Percentiles rank a stretch among this genome's conserved stretches.
phyloP scores from a whole-genome alignment of 345 rosid species.

The Mangifera indica region DNA sequence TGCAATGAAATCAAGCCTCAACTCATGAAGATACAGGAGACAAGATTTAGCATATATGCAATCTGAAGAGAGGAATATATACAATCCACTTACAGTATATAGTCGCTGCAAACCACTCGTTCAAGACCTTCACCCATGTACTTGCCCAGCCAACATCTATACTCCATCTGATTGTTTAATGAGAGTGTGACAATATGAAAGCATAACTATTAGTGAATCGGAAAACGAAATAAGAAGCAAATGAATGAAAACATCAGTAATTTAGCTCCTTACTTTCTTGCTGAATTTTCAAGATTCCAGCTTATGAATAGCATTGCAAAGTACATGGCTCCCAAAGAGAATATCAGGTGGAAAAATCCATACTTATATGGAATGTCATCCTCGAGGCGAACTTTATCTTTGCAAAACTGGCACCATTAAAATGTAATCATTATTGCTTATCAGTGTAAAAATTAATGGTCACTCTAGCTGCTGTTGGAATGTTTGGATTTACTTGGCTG shows the following conservation, averaged over 20 bases:
- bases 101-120: conserved; percentile 84
- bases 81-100: conserved; percentile 60
- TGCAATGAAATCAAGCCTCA: background rate
- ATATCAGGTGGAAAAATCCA: conserved; percentile 80
- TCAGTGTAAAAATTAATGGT: background rate
- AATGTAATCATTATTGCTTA: background rate
- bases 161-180: conserved; percentile 61
- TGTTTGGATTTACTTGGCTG: background rate
- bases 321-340: conserved; percentile 89
- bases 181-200: background rate
- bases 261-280: conserved; percentile 43
- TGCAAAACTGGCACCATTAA: conserved; percentile 46
- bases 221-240: too few relatives aligned
- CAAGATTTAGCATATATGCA: too few relatives aligned
- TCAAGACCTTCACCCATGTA: conserved; percentile 87
- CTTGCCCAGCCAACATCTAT: conserved; percentile 93
- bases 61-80: background rate
- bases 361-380: conserved; percentile 77
- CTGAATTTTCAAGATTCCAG: conserved; percentile 70
- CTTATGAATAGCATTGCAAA: conserved; percentile 88
- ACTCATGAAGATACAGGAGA: background rate
- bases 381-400: conserved; percentile 49
- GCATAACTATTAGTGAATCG: background rate
- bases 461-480: background rate
- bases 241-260: background rate